Base-by-base conservation (phyloP, 345 rosid genomes). In the Linum usitatissimum region DNA sequence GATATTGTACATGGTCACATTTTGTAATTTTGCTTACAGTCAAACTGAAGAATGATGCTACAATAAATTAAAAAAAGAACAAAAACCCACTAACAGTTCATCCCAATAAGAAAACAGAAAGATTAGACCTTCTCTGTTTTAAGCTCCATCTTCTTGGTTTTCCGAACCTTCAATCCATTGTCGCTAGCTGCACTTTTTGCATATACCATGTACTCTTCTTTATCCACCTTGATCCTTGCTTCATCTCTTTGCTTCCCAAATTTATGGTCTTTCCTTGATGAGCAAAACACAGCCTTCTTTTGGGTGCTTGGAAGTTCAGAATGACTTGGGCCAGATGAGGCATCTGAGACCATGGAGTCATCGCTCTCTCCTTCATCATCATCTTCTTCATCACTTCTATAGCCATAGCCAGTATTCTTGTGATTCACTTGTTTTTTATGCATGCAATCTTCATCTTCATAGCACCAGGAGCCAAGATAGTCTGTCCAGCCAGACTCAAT, bases 291-390 rank as follows among this genome's bases (percentile, higher is more conserved):
- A 13, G 54, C 49, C 64, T 66, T 54, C 39, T 18, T 66, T 65
- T 49, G 68, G 61, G 57, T 58, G 60, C 62, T 38, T 57, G 69
- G 62, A 69, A 75, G 55, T 66, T 81, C 70, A 2, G 30, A 77
- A 57, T 71, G 80, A 57, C 79, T 77, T 66, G 84, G 87, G 15
- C 89, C 84, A 4, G 92, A 86, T 21, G 88, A 83, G 53, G 92
- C 92, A 68, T 86, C 92, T 34, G 88, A 86, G 53, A 82, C 78
- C 92, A 86, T 81, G 0, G 92, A 86, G 53, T 83, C 88, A 75
- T 83, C 92, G 42, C 28, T 23, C 28, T 23, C 28, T 23, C 28
- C 28, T 23, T 23, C 28, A 23, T 23, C 28, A 23, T 23, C 28
- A 1, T 23, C 28, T 23, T 23, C 28, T 23, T 23, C 28, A 23